Conservation (phyloP, 768 basidiomycete species). For the Mycena maculata region DNA sequence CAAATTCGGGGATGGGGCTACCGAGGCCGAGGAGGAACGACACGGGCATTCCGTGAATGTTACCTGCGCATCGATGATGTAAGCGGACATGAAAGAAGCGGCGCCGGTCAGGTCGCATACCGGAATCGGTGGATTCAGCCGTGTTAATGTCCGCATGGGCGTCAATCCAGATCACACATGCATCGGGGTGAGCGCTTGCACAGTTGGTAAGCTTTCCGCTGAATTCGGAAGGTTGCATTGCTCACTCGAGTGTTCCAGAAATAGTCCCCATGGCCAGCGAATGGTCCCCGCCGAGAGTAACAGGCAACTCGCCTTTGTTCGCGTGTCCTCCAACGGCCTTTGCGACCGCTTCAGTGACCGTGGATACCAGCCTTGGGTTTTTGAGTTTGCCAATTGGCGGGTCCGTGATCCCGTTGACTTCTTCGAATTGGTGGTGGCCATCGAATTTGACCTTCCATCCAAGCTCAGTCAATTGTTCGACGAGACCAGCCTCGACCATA, state of each 20-base stretch:
- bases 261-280: conserved; percentile 96
- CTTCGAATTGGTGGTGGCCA: conserved; percentile 91
- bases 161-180: conserved; percentile 95
- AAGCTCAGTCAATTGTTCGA: conserved; percentile 77
- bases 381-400: conserved; percentile 90
- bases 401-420: conserved; percentile 70
- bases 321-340: conserved; percentile 79
- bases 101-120: conserved; percentile 48
- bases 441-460: conserved; percentile 94
- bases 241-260: conserved; percentile 61
- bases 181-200: conserved; percentile 76
- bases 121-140: conserved; percentile 79
- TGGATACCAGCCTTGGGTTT: conserved; percentile 89
- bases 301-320: conserved; percentile 81
- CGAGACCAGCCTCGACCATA: conserved; percentile 88
- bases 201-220: conserved; percentile 18
- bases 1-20: conserved; percentile 54
- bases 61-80: conserved; percentile 64
- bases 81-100: neutral
- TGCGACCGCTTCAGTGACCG: conserved; percentile 85
- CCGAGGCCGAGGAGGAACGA: conserved; percentile 87
- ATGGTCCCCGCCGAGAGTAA: conserved; percentile 97
- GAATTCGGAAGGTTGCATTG: neutral
- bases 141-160: conserved; percentile 99
- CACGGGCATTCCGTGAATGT: conserved; percentile 98